Percentiles rank a stretch among this genome's conserved stretches.
Evolutionary conservation across 768 basidiomycete genomes (phyloP).

Genomic region (Udeniomyces megalosporus): DNA sequence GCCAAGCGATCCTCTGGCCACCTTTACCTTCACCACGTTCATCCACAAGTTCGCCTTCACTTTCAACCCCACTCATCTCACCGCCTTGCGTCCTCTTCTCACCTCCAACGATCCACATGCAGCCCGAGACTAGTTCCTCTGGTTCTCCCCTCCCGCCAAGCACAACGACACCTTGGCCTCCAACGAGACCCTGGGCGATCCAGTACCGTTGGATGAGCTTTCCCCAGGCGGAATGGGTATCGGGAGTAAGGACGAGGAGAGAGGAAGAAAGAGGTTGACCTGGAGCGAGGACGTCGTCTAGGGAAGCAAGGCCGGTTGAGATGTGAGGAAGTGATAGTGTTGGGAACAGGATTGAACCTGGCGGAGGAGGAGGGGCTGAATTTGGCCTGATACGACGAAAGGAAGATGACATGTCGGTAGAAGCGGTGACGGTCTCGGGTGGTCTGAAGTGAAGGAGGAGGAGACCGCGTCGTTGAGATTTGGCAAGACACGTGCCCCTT

Average conservation of each 20-base stretch:
- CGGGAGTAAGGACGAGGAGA: conserved; percentile 60
- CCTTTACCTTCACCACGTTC: conserved; percentile 29
- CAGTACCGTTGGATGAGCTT: conserved; percentile 77
- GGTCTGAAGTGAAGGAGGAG: neutral
- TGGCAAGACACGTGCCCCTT: neutral
- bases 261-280: conserved; percentile 60
- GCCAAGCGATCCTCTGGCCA: conserved; percentile 89
- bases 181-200: conserved; percentile 66
- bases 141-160: conserved; percentile 39
- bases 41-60: conserved; percentile 26
- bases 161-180: conserved; percentile 51
- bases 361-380: conserved; percentile 18
- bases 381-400: conserved; percentile 23
- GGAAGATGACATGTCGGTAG: conserved; percentile 19
- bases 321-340: conserved; percentile 25
- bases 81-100: neutral
- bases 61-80: conserved; percentile 25
- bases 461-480: neutral
- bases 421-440: no score
- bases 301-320: conserved; percentile 77
- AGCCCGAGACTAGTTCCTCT: conserved; percentile 44
- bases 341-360: conserved; percentile 28
- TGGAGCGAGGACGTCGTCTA: conserved; percentile 89
- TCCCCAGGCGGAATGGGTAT: conserved; percentile 69
- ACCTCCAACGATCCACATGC: conserved; percentile 52